Conservation (phyloP, 1,139 yeast species). For the Yamadazyma membranifaciens region DNA sequence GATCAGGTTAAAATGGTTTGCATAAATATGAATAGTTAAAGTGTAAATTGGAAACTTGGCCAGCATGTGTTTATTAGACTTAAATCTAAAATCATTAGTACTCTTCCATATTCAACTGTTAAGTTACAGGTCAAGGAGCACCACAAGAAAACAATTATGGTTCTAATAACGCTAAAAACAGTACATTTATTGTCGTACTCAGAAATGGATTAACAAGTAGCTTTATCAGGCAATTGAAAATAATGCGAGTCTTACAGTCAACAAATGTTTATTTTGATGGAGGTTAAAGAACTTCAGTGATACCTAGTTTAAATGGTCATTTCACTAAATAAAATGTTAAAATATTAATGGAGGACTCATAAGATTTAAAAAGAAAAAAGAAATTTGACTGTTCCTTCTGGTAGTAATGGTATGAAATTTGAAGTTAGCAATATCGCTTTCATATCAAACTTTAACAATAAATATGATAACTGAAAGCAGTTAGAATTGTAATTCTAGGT, state of each 20-base stretch:
- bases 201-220: conserved; percentile 49
- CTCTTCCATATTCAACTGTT: conserved; percentile 64
- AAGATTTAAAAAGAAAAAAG: conserved; percentile 28
- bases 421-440: conserved; percentile 43
- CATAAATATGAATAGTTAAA: conserved; percentile 36
- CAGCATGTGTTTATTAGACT: conserved; percentile 59
- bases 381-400: conserved; percentile 52
- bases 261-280: conserved; percentile 53
- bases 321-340: conserved; percentile 35
- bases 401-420: conserved; percentile 44
- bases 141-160: conserved; percentile 9
- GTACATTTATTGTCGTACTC: conserved; percentile 52
- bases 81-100: conserved; percentile 44
- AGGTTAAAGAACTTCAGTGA: not conserved
- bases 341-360: conserved; percentile 19
- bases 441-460: conserved; percentile 31
- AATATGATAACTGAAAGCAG: conserved; percentile 58
- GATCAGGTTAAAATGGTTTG: conserved; percentile 33
- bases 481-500: conserved; percentile 34
- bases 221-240: conserved; percentile 29
- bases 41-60: conserved; percentile 54
- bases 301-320: conserved; percentile 17
- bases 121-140: no score
- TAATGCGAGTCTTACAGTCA: conserved; percentile 11
- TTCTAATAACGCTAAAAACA: conserved; percentile 20